These are phyloP conservation scores for Sclerotinia subarctica DNA, from an alignment of 2,329 filamentous ascomycete genomes.

Conservation along the genomic window DNA sequence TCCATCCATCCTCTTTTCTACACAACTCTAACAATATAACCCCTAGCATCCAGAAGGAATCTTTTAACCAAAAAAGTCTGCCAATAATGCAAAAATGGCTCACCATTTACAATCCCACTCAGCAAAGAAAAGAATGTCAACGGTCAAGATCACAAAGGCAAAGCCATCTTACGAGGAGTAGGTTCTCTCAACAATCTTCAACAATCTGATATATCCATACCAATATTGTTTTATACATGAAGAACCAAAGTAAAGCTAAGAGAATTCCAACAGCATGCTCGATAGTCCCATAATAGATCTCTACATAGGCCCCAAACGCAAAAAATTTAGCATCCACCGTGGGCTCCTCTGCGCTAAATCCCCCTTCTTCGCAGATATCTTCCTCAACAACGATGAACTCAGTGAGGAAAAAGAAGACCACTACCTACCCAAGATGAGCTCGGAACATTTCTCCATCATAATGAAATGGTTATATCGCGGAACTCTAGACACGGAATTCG, in stretches of 20 bases:
- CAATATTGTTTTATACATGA: background rate
- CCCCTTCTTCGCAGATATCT: conserved; percentile 12
- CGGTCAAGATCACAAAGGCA: background rate
- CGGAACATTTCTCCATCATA: conserved; percentile 6
- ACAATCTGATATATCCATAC: background rate
- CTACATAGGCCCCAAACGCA: conserved; percentile 22
- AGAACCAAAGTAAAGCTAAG: background rate
- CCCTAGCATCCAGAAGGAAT: background rate
- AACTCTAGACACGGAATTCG: conserved; percentile 1
- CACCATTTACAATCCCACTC: background rate
- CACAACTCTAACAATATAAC: background rate
- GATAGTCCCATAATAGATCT: conserved; percentile 19
- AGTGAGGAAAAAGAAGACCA: conserved; percentile 11
- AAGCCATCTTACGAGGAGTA: conserved; percentile 4
- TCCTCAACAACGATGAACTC: conserved; percentile 10
- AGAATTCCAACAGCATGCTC: background rate
- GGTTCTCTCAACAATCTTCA: background rate
- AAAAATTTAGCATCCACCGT: conserved; percentile 17
- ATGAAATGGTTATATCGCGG: conserved; percentile 14
- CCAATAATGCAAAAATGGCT: background rate
- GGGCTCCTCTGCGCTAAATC: conserved; percentile 19
- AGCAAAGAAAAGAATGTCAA: background rate
- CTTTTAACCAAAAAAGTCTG: too few species aligned
- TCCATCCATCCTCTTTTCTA: background rate
- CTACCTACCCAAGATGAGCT: background rate